Percentiles rank a stretch among this genome's conserved stretches.
Conservation (phyloP, 106 monocot genomes). For the Platanthera guangdongensis region DNA sequence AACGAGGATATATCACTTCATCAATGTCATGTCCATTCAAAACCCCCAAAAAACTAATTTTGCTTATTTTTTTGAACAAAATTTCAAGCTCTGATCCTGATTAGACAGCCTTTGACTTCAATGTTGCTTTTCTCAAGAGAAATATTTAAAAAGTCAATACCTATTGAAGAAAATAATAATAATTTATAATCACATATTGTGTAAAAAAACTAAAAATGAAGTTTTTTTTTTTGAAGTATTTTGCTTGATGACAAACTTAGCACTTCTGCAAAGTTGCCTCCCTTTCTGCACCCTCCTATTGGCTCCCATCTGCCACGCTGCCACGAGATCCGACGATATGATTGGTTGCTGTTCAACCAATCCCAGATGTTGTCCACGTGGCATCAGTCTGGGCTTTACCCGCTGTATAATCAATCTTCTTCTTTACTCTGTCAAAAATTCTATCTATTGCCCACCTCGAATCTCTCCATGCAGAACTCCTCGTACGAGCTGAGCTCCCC, state of each 20-base stretch:
- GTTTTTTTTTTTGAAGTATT: too few relatives aligned
- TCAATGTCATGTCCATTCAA: neutral
- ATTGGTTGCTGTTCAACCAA: conserved; percentile 24
- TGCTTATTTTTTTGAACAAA: neutral
- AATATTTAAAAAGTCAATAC: neutral
- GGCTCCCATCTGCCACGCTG: conserved; percentile 54
- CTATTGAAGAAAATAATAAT: too few relatives aligned
- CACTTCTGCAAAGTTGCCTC: conserved; percentile 1
- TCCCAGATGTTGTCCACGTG: conserved; percentile 2
- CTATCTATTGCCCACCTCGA: conserved; percentile 9
- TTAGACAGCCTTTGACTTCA: neutral
- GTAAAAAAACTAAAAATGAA: too few relatives aligned
- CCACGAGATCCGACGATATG: conserved; percentile 67
- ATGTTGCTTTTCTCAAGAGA: neutral
- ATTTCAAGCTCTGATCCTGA: neutral
- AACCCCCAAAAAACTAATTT: neutral
- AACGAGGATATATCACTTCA: conserved; percentile 2
- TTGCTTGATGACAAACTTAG: neutral
- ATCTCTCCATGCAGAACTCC: conserved; percentile 15
- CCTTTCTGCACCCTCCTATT: conserved; percentile 25
- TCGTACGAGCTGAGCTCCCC: conserved; percentile 20
- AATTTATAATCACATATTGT: too few relatives aligned
- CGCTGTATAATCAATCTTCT: conserved; percentile 6
- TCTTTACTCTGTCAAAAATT: neutral
- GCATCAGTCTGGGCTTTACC: conserved; percentile 3